These are phyloP conservation scores for Candida suzukii DNA, from an alignment of 805 yeast genomes.

Conservation along the genomic window DNA sequence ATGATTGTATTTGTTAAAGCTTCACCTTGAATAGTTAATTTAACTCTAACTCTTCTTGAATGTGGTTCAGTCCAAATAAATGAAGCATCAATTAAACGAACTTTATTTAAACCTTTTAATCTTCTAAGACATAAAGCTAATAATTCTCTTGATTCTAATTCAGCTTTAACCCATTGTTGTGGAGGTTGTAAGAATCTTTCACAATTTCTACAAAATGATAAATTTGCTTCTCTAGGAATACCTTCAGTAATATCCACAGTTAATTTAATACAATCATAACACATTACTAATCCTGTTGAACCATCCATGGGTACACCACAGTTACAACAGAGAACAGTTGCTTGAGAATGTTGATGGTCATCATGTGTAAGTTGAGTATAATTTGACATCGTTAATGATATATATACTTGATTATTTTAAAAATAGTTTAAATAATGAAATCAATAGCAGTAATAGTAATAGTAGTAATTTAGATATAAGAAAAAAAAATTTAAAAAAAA, in stretches of 20 bases:
- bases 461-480: too few species aligned
- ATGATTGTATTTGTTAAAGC: constrained; percentile 87
- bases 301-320: constrained; percentile 99
- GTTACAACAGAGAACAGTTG: constrained; percentile 94
- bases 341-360: constrained; percentile 23
- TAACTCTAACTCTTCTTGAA: constrained; percentile 87
- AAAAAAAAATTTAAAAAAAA: too few species aligned
- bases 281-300: constrained; percentile 86
- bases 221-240: constrained; percentile 87
- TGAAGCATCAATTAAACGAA: constrained; percentile 85
- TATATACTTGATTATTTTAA: too few species aligned
- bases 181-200: constrained; percentile 96
- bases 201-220: constrained; percentile 95
- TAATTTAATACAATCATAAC: constrained; percentile 93
- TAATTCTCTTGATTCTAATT: constrained; percentile 86
- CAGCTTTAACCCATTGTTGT: constrained; percentile 84
- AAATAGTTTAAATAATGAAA: too few species aligned
- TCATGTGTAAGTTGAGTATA: constrained; percentile 34
- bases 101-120: constrained; percentile 79
- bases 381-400: constrained; percentile 31
- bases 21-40: constrained; percentile 93
- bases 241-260: constrained; percentile 93
- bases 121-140: constrained; percentile 85
- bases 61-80: constrained; percentile 99
- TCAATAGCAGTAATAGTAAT: too few species aligned